These are phyloP conservation scores for Aureobasidium melanogenum DNA, from an alignment of 2,329 filamentous ascomycete genomes.

Conservation along the genomic window DNA sequence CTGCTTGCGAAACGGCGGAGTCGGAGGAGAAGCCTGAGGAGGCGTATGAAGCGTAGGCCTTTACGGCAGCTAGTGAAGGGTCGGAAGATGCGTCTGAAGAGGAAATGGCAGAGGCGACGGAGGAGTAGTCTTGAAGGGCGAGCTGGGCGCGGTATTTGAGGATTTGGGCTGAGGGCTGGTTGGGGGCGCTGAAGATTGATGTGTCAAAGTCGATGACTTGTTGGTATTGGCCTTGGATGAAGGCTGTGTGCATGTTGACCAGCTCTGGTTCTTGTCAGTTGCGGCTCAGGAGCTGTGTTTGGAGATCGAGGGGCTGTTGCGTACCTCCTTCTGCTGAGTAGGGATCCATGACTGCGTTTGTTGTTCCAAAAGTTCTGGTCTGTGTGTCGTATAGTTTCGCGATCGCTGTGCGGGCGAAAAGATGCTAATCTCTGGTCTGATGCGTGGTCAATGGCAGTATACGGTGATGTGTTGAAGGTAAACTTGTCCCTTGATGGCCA, in stretches of 20 bases:
- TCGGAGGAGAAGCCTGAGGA: constrained; percentile 25
- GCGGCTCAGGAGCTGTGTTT: constrained; percentile 7
- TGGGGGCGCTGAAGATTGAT: constrained; percentile 67
- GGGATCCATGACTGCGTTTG: constrained; percentile 44
- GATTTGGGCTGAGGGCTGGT: constrained; percentile 65
- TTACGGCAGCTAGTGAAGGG: constrained; percentile 68
- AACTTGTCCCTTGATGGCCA: constrained; percentile 10
- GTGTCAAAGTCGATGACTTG: constrained; percentile 80
- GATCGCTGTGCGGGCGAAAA: background rate
- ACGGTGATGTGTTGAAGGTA: background rate
- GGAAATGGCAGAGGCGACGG: constrained; percentile 60
- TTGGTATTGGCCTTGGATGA: constrained; percentile 73
- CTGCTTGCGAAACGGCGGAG: constrained; percentile 46
- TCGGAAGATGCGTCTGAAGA: constrained; percentile 48
- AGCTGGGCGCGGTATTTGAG: constrained; percentile 75
- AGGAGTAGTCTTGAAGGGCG: constrained; percentile 67
- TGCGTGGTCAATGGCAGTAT: background rate
- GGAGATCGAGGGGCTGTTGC: constrained; percentile 13
- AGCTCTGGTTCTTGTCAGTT: constrained; percentile 40
- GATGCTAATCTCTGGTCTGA: background rate
- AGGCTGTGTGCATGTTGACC: constrained; percentile 58
- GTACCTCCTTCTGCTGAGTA: constrained; percentile 56
- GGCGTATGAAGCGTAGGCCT: constrained; percentile 60
- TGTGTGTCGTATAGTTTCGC: background rate
- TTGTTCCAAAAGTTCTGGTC: background rate